These are phyloP conservation scores for Phanerochaete sordida DNA, from an alignment of 768 basidiomycete species.

Conservation along the genomic window DNA sequence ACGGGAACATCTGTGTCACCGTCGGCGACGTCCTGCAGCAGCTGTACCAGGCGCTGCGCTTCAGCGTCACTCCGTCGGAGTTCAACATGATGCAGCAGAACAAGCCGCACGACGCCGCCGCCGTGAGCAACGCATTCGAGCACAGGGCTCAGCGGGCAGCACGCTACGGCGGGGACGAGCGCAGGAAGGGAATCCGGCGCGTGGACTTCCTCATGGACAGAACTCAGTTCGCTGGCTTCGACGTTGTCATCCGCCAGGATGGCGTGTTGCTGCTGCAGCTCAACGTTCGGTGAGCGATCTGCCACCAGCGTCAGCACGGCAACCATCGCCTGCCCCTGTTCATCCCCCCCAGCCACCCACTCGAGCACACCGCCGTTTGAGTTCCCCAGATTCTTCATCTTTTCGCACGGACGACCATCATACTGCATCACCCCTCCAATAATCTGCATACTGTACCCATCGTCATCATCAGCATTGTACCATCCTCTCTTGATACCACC, in stretches of 20 bases:
- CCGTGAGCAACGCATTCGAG: constrained; percentile 41
- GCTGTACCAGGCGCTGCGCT: constrained; percentile 42
- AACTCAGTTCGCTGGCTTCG: constrained; percentile 19
- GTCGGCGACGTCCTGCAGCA: constrained; percentile 49
- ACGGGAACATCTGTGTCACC: constrained; percentile 24
- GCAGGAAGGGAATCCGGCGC: constrained; percentile 45
- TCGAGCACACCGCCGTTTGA: background rate
- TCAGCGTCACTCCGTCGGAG: constrained; percentile 36
- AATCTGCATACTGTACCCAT: background rate
- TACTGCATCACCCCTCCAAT: background rate
- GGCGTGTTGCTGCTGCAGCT: constrained; percentile 19
- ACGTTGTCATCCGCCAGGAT: constrained; percentile 14
- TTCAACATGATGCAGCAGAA: constrained; percentile 24
- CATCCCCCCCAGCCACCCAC: constrained; percentile 6
- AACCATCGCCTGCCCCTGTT: background rate
- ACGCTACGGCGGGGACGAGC: constrained; percentile 36
- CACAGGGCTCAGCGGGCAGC: constrained; percentile 33
- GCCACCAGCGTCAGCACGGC: background rate
- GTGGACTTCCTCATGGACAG: constrained; percentile 48
- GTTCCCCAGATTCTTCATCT: background rate
- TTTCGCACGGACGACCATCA: background rate
- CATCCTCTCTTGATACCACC: background rate
- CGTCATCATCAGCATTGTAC: background rate
- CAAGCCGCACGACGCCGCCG: constrained; percentile 27
- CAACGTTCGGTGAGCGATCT: constrained; percentile 12